phyloP scores from a whole-genome alignment of 495 filamentous ascomycete genomes.

The Lepidopterella palustris region DNA sequence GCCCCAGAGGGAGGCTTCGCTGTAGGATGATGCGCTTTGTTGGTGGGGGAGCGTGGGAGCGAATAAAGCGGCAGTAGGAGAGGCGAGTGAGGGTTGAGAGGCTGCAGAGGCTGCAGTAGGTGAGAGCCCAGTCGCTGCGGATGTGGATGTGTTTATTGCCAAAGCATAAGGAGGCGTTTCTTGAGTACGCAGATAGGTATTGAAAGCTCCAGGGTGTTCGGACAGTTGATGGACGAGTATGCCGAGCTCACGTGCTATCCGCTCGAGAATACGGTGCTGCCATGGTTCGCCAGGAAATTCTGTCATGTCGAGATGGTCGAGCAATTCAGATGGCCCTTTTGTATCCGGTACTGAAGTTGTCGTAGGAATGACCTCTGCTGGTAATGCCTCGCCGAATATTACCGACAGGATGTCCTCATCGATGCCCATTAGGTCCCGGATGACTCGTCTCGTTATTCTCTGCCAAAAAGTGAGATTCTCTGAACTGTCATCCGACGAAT shows the following conservation, averaged over 20 bases:
- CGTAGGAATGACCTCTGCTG: constrained; percentile 47
- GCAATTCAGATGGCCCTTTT: constrained; percentile 30
- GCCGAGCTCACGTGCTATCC: constrained; percentile 81
- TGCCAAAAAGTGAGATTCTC: constrained; percentile 66
- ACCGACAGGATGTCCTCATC: constrained; percentile 78
- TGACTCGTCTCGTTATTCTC: constrained; percentile 75
- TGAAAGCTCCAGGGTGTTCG: constrained; percentile 74
- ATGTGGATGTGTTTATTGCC: neutral
- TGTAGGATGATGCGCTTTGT: constrained; percentile 15
- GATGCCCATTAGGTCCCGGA: constrained; percentile 83
- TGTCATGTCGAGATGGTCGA: constrained; percentile 37
- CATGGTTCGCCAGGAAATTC: constrained; percentile 41
- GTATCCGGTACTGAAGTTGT: constrained; percentile 18
- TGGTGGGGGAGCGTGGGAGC: constrained; percentile 30
- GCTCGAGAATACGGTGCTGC: constrained; percentile 71
- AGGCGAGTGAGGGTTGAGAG: constrained; percentile 21
- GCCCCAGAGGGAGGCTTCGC: constrained; percentile 58
- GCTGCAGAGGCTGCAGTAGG: constrained; percentile 11
- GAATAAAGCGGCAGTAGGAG: constrained; percentile 42
- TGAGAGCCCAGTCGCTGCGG: constrained; percentile 1
- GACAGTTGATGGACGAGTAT: constrained; percentile 74
- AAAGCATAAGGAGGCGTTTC: constrained; percentile 42
- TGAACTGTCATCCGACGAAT: constrained; percentile 30
- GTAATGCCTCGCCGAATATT: constrained; percentile 78
- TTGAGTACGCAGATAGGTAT: constrained; percentile 52